Base-by-base conservation (phyloP, 2,329 filamentous ascomycete genomes). In the Alternaria postmessia region DNA sequence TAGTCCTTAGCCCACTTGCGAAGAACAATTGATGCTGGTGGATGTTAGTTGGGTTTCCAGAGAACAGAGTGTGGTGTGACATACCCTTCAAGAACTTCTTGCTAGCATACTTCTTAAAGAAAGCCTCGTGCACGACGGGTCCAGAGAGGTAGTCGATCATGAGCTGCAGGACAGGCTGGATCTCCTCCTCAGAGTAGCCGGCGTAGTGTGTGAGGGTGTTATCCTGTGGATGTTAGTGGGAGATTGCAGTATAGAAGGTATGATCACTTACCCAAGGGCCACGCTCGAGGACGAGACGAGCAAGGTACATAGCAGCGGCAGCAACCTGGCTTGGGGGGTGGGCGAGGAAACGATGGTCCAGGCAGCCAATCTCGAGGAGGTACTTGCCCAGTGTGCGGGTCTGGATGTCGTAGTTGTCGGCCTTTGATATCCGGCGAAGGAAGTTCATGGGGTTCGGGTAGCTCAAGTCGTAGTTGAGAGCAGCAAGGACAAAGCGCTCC, bases 401-500 rank as follows among this genome's bases (percentile, higher is more conserved):
- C 80, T 97, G 93, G 74, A 98, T 97, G 80, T 99, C 94, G 82
- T 99, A 99, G 84, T 96, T 95, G 83, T 99, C 96, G 75, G 95
- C 96, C 85, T 99, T 99, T 63, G 94, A 98, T 80, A 99, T 97
- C 69, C 96, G 92, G 67, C 95, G 92, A 62, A 99, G 88, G 84
- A 99, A 99, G 86, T 99, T 99, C 95, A 99, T 99, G 22, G 95
- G 95, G 81, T 99, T 99, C 57, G 95, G 95, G 77, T 97, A 99
- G 84, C 94, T 97, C 66, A 99, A 88, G 78, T 99, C 94, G 79
- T 97, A 99, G 82, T 97, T 91, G 63, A 99, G 87, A 6, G 93
- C 93, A 67, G 88, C 88, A 53, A 99, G 89, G 67, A 99, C 90
- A 78, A 96, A 97, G 68, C 95, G 91, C 81, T 99, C 95, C n/a